These are phyloP conservation scores for Hemileccinum rubropunctum DNA, from an alignment of 768 basidiomycete species.

Conservation along the genomic window DNA sequence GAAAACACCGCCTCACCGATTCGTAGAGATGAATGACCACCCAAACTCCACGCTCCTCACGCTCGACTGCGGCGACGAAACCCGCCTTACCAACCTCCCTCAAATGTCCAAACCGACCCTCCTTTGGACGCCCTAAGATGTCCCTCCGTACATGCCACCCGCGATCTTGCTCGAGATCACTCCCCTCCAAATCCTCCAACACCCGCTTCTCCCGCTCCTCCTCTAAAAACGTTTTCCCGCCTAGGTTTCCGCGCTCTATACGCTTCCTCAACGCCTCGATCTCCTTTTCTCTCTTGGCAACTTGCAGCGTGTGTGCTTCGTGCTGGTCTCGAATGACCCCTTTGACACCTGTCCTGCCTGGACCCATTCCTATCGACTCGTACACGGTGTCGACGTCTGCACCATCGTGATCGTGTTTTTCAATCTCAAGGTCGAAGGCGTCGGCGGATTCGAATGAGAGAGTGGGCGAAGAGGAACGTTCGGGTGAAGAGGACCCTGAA, in stretches of 20 bases:
- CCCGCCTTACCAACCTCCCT: slow-evolving; percentile 75
- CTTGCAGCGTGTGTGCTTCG: slow-evolving; percentile 58
- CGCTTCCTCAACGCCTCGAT: slow-evolving; percentile 48
- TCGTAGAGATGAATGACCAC: slow-evolving; percentile 87
- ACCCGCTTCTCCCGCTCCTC: slow-evolving; percentile 60
- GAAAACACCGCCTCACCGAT: slow-evolving; percentile 47
- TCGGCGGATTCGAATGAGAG: slow-evolving; percentile 22
- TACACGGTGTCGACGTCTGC: slow-evolving; percentile 28
- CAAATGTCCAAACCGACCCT: slow-evolving; percentile 71
- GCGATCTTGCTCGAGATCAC: slow-evolving; percentile 17
- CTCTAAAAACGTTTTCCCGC: slow-evolving; percentile 73
- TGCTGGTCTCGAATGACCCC: slow-evolving; percentile 81
- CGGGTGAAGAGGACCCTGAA: slow-evolving; percentile 59
- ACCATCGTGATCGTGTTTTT: slow-evolving; percentile 44
- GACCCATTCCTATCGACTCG: slow-evolving; percentile 80
- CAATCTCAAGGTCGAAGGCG: slow-evolving; percentile 45
- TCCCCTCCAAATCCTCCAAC: slow-evolving; percentile 31
- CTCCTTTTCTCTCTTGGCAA: slow-evolving; percentile 51
- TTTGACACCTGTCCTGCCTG: slow-evolving; percentile 84
- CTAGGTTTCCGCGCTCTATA: slow-evolving; percentile 65
- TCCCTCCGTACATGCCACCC: slow-evolving; percentile 31
- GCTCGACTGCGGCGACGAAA: slow-evolving; percentile 72
- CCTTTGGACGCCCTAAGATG: slow-evolving; percentile 46
- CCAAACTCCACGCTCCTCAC: slow-evolving; percentile 67
- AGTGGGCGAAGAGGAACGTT: slow-evolving; percentile 56